Percentiles rank a stretch among this genome's conserved stretches.
Evolutionary conservation across 805 yeast species (phyloP).

Genomic region (Spathaspora hagerdaliae): DNA sequence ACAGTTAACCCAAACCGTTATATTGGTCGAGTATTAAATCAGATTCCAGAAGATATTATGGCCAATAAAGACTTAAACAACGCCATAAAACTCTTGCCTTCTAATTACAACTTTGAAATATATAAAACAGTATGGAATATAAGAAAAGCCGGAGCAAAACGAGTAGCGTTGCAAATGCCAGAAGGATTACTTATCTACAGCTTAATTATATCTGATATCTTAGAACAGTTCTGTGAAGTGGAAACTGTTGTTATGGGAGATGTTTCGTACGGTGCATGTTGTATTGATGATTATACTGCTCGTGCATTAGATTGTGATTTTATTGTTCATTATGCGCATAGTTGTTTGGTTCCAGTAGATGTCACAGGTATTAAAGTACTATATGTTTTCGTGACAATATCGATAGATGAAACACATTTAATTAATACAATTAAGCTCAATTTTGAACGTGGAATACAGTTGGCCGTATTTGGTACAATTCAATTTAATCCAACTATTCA

Average conservation of each 20-base stretch:
- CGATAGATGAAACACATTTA: constrained; percentile 79
- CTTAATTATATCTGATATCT: constrained; percentile 81
- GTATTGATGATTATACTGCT: constrained; percentile 96
- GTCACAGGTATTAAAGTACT: constrained; percentile 85
- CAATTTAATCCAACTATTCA: constrained; percentile 96
- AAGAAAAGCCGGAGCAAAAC: constrained; percentile 62
- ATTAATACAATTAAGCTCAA: constrained; percentile 71
- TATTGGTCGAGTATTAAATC: constrained; percentile 67
- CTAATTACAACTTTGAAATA: constrained; percentile 92
- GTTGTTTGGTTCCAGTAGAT: constrained; percentile 94
- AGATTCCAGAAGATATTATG: constrained; percentile 82
- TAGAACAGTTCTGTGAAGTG: constrained; percentile 84
- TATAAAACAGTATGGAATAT: constrained; percentile 96
- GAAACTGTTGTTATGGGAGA: constrained; percentile 97
- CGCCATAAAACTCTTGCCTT: constrained; percentile 77
- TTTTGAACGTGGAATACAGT: constrained; percentile 55
- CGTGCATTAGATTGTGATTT: constrained; percentile 89
- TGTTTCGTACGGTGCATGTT: constrained; percentile 97
- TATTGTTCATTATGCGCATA: constrained; percentile 94
- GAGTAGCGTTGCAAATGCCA: constrained; percentile 96
- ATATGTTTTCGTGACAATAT: constrained; percentile 93
- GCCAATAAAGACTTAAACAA: constrained; percentile 78
- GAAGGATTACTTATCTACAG: constrained; percentile 91
- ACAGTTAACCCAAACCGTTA: constrained; percentile 25
- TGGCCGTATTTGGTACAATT: constrained; percentile 92